A percentile compares a stretch with the other conserved stretches of the same genome.
Evolutionary conservation across 2,329 filamentous ascomycete genomes (phyloP).

Genomic region (Xylaria arbuscula): DNA sequence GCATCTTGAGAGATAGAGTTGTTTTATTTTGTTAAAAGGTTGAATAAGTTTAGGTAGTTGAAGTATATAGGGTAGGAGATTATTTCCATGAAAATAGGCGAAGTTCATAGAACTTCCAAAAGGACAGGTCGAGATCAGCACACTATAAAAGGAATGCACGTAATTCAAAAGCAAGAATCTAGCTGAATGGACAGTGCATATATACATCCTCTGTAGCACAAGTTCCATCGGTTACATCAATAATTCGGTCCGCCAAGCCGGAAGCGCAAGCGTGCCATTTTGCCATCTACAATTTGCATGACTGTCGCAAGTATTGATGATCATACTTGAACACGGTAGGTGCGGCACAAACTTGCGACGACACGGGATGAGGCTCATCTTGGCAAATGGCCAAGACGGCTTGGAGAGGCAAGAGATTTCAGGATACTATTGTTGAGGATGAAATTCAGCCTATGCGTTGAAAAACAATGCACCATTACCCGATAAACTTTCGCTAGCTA

Average conservation of each 20-base stretch:
- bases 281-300: slow-evolving; percentile 17
- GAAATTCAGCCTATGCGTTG: too few relatives aligned
- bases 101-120: slow-evolving; percentile 40
- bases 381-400: slow-evolving; percentile 3
- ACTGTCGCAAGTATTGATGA: slow-evolving; percentile 27
- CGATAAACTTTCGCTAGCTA: too few relatives aligned
- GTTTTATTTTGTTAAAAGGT: neutral
- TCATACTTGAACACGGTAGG: slow-evolving; percentile 17
- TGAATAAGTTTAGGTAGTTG: neutral
- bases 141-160: slow-evolving; percentile 19
- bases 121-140: slow-evolving; percentile 38
- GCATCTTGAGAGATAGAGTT: slow-evolving; percentile 36
- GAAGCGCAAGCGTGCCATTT: neutral
- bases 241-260: slow-evolving; percentile 19
- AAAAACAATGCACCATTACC: too few relatives aligned
- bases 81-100: slow-evolving; percentile 36
- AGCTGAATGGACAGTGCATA: neutral
- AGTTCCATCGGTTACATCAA: neutral
- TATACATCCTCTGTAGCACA: slow-evolving; percentile 8
- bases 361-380: slow-evolving; percentile 18
- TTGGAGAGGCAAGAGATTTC: neutral
- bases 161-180: neutral
- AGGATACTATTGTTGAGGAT: too few relatives aligned
- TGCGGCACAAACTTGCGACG: slow-evolving; percentile 24
- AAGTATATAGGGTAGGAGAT: slow-evolving; percentile 13